Conservation (phyloP, 257 asterid genomes). For the Cynanchum wilfordii region DNA sequence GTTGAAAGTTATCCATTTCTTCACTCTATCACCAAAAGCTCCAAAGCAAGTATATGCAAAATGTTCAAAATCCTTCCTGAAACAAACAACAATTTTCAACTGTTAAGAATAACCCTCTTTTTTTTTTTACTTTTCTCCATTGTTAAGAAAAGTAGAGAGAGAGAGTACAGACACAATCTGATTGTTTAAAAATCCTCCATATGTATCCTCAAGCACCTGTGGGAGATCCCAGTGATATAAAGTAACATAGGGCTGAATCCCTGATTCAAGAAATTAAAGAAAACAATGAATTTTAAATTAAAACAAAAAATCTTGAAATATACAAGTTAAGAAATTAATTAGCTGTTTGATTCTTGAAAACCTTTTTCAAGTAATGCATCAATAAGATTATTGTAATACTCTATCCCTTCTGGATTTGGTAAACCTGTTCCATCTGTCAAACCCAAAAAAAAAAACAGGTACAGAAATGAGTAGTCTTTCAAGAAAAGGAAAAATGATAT, state of each 20-base stretch:
- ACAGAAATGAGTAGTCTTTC: background rate
- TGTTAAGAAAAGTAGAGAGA: too few species aligned
- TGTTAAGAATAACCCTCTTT: background rate
- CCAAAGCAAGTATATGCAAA: slow-evolving; percentile 70
- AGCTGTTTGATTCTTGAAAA: slow-evolving; percentile 16
- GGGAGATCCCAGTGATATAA: slow-evolving; percentile 94
- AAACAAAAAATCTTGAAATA: background rate
- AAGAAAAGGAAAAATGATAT: background rate
- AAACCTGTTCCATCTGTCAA: slow-evolving; percentile 69
- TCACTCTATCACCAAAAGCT: slow-evolving; percentile 77
- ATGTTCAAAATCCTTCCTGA: slow-evolving; percentile 62
- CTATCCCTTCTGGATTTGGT: slow-evolving; percentile 69
- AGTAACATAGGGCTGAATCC: slow-evolving; percentile 72
- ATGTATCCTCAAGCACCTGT: slow-evolving; percentile 59
- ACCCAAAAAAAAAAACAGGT: background rate
- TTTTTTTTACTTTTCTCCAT: too few species aligned
- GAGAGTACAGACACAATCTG: slow-evolving; percentile 49
- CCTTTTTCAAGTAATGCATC: slow-evolving; percentile 66
- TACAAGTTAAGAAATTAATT: background rate
- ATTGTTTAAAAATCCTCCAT: slow-evolving; percentile 55
- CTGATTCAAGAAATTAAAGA: slow-evolving; percentile 26
- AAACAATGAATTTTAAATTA: background rate
- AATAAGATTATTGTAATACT: slow-evolving; percentile 68
- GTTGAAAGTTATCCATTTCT: slow-evolving; percentile 84
- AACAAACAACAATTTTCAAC: background rate